These are phyloP conservation scores for Sporothrix curviconia DNA, from an alignment of 2,329 filamentous ascomycete species.

Conservation along the genomic window DNA sequence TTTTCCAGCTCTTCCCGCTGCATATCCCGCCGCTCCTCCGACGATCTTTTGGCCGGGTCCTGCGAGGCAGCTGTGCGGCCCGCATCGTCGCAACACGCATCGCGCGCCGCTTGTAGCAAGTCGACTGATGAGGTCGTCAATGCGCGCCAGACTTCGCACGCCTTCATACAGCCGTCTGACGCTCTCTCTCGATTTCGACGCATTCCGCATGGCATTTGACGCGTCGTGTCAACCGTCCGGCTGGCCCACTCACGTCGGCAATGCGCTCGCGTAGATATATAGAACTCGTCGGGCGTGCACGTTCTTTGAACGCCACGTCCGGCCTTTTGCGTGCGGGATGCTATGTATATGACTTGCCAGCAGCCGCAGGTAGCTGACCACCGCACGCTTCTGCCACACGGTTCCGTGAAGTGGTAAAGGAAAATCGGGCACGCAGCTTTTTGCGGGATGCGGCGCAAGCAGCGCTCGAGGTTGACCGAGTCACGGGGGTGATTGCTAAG, in stretches of 20 bases:
- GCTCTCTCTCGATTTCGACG: slow-evolving; percentile 55
- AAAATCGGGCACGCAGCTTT: slow-evolving; percentile 72
- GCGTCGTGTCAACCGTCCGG: slow-evolving; percentile 34
- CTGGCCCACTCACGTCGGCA: slow-evolving; percentile 46
- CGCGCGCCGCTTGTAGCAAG: slow-evolving; percentile 72
- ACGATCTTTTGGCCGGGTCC: slow-evolving; percentile 41
- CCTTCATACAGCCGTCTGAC: slow-evolving; percentile 85
- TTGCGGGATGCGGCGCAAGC: slow-evolving; percentile 75
- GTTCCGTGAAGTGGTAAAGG: slow-evolving; percentile 54
- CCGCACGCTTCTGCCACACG: slow-evolving; percentile 55
- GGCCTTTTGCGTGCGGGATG: slow-evolving; percentile 37
- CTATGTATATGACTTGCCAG: slow-evolving; percentile 44
- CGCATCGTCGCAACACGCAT: slow-evolving; percentile 65
- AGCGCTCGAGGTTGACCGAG: slow-evolving; percentile 69
- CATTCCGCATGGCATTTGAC: slow-evolving; percentile 51
- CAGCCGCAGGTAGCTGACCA: slow-evolving; percentile 46
- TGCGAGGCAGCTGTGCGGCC: slow-evolving; percentile 51
- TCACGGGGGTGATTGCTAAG: too few species aligned
- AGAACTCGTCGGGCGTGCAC: slow-evolving; percentile 50
- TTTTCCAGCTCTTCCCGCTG: slow-evolving; percentile 29
- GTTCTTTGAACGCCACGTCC: slow-evolving; percentile 51
- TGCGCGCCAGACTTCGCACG: slow-evolving; percentile 72
- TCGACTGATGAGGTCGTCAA: slow-evolving; percentile 94
- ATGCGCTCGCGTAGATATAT: slow-evolving; percentile 50
- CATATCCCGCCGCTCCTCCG: slow-evolving; percentile 34